These are phyloP conservation scores for Heritiera littoralis DNA, from an alignment of 345 rosid species.

Conservation along the genomic window DNA sequence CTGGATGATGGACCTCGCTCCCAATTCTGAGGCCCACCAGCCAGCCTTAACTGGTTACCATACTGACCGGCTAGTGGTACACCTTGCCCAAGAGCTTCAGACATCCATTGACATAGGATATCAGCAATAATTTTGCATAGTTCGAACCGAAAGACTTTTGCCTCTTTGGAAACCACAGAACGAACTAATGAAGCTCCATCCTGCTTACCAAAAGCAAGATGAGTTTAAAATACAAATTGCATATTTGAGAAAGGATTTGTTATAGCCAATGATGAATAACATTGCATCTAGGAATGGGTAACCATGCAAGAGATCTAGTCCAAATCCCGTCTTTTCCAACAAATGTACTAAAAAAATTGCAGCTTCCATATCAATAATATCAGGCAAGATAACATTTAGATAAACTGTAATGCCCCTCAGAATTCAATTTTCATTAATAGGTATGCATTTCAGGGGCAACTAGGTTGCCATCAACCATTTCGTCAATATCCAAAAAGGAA, in stretches of 20 bases:
- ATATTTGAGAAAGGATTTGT: not conserved
- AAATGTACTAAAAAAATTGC: too few species aligned
- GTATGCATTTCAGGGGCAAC: not conserved
- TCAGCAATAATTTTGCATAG: constrained; percentile 53
- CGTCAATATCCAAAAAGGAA: not conserved
- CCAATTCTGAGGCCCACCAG: constrained; percentile 22
- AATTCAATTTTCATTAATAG: not conserved
- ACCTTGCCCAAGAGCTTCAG: constrained; percentile 34
- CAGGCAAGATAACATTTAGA: not conserved
- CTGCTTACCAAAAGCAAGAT: constrained; percentile 46
- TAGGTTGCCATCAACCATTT: not conserved
- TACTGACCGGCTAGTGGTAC: constrained; percentile 19
- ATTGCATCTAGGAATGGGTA: not conserved
- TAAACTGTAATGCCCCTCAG: not conserved
- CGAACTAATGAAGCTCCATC: constrained; percentile 74
- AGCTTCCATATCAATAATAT: constrained; percentile 23
- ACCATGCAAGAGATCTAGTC: not conserved
- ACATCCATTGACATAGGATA: constrained; percentile 57
- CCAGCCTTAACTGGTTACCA: constrained; percentile 26
- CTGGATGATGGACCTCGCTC: constrained; percentile 48
- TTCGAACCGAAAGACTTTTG: constrained; percentile 46
- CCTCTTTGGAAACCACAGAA: constrained; percentile 75
- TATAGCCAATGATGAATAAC: not conserved
- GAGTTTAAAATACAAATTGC: constrained; percentile 11
- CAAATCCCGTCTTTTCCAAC: too few species aligned